Percentiles rank a stretch among this genome's conserved stretches.
These are phyloP conservation scores for Nyssa sinensis DNA, from an alignment of 148 eudicot species.

Conservation along the genomic window DNA sequence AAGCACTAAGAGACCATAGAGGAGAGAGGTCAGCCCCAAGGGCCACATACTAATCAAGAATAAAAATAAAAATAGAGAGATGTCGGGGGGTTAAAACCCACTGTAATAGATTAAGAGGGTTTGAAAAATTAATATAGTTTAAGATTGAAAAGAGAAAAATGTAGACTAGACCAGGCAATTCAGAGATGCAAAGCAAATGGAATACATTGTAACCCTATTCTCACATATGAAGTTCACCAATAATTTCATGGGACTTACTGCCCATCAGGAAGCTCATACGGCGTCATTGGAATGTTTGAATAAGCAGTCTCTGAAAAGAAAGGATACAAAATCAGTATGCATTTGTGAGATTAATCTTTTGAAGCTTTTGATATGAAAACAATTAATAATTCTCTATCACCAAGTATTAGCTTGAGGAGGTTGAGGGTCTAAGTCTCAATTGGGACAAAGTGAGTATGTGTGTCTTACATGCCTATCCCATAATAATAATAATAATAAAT, in stretches of 20 bases:
- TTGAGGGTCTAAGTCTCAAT: too few relatives aligned
- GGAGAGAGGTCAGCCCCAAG: not conserved
- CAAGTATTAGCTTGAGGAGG: too few relatives aligned
- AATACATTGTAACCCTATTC: not conserved
- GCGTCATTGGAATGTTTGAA: conserved; percentile 94
- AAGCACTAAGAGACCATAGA: not conserved
- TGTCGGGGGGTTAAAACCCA: not conserved
- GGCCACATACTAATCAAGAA: too few relatives aligned
- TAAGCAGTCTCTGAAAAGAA: conserved; percentile 67
- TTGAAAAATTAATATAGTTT: not conserved
- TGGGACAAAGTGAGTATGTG: too few relatives aligned
- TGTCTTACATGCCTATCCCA: too few relatives aligned
- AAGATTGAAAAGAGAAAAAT: not conserved
- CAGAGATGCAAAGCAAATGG: not conserved
- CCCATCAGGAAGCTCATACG: conserved; percentile 98
- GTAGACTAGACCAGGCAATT: not conserved
- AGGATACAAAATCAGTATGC: conserved; percentile 11
- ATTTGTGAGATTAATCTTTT: not conserved
- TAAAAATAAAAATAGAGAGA: too few relatives aligned
- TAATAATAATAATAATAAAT: too few relatives aligned
- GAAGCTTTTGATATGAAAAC: not conserved
- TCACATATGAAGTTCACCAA: not conserved
- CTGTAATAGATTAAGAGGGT: not conserved
- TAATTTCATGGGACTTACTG: conserved; percentile 64
- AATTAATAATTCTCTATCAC: not conserved